Conservation (phyloP, 1,139 yeast species). For the Pichia sp. region DNA sequence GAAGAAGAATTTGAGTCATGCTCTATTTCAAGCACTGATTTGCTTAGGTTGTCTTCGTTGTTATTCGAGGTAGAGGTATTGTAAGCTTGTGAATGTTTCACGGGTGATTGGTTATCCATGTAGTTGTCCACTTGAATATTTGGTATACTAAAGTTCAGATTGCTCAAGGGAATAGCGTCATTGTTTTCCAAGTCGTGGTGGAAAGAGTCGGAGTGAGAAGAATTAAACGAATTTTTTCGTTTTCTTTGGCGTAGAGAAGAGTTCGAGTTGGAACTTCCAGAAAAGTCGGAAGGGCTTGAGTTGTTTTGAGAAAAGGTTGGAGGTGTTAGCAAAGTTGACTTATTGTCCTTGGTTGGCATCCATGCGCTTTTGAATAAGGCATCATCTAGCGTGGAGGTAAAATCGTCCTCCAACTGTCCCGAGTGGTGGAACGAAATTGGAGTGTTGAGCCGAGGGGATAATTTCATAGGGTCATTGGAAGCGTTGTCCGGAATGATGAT, state of each 20-base stretch:
- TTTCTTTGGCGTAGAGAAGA: conserved; percentile 3
- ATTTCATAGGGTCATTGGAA: background rate
- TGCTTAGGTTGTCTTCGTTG: background rate
- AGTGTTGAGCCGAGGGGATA: conserved; percentile 5
- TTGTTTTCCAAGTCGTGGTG: conserved; percentile 11
- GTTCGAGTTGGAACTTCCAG: background rate
- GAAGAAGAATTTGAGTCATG: background rate
- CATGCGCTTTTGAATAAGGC: conserved; percentile 14
- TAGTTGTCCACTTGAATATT: conserved; percentile 7
- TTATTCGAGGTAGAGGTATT: background rate
- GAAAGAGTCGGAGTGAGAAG: conserved; percentile 3
- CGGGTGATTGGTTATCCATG: background rate
- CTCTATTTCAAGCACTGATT: background rate
- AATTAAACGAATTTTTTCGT: background rate
- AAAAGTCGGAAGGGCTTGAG: background rate
- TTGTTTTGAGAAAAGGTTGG: background rate
- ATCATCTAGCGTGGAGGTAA: conserved; percentile 15
- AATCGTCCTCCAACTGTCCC: conserved; percentile 8
- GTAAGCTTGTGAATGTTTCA: background rate
- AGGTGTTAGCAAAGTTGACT: background rate
- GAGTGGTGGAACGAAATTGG: background rate
- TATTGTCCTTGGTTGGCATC: conserved; percentile 12
- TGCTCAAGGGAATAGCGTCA: conserved; percentile 8
- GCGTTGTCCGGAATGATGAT: conserved; percentile 1
- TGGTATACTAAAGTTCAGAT: conserved; percentile 2